Conservation (phyloP, 352 stramenopile species). For the Phytophthora cactorum region DNA sequence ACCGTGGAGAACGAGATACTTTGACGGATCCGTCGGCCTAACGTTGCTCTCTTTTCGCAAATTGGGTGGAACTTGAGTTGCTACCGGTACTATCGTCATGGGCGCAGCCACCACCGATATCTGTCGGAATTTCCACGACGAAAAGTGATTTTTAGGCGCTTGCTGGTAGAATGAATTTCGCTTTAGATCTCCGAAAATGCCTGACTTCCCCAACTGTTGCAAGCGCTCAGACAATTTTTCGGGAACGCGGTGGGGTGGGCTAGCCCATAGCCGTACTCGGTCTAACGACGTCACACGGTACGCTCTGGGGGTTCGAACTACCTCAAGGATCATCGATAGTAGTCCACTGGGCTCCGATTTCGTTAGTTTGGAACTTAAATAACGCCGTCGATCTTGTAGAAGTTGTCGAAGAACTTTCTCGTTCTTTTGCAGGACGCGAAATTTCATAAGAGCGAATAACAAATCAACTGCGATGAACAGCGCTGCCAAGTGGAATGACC, state of each 20-base stretch:
- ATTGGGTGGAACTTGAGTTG: not conserved
- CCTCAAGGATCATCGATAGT: not conserved
- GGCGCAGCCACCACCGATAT: not conserved
- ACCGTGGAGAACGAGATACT: conserved; percentile 4
- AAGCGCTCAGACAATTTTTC: not conserved
- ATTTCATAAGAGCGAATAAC: conserved; percentile 3
- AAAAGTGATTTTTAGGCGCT: not conserved
- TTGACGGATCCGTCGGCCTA: not conserved
- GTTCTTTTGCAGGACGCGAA: conserved; percentile 1
- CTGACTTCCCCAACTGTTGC: not conserved
- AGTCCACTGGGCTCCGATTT: not conserved
- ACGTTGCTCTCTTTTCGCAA: conserved; percentile 3
- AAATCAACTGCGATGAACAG: conserved; percentile 6
- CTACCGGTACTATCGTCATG: not conserved
- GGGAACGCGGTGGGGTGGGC: not conserved
- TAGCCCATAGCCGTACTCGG: not conserved
- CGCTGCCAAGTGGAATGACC: conserved; percentile 4
- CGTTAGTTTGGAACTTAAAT: too few species aligned
- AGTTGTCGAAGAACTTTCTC: not conserved
- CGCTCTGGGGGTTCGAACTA: not conserved
- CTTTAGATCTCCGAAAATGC: not conserved
- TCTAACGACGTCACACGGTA: not conserved
- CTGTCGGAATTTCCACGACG: not conserved
- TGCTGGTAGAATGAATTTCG: not conserved
- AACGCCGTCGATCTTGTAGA: not conserved